These are phyloP conservation scores for Leccinum subgranulosum DNA, from an alignment of 768 basidiomycete genomes.

Conservation along the genomic window DNA sequence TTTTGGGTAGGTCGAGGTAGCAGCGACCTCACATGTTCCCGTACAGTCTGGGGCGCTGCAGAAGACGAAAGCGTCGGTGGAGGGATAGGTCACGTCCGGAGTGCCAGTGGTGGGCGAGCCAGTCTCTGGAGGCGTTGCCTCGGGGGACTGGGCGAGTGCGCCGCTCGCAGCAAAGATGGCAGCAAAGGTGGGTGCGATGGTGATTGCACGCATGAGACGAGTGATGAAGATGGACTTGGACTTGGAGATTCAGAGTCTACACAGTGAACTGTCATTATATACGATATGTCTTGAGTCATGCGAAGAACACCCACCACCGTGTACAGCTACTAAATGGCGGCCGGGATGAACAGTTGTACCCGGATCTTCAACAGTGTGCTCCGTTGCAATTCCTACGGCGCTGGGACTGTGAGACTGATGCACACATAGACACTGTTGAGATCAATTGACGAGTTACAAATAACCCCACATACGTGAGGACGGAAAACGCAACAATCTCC, in stretches of 20 bases:
- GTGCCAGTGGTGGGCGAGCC: background rate
- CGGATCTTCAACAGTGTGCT: background rate
- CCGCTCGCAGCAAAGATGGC: background rate
- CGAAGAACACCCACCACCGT: background rate
- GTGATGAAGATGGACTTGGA: background rate
- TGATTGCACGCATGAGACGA: background rate
- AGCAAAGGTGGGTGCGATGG: background rate
- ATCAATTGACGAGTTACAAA: background rate
- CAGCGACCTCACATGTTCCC: background rate
- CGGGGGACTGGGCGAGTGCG: background rate
- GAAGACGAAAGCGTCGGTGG: background rate
- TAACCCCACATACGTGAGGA: background rate
- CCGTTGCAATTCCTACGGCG: background rate
- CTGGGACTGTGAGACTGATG: background rate
- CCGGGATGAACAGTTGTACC: background rate
- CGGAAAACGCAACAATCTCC: background rate
- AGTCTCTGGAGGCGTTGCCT: background rate
- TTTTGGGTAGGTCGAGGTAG: background rate
- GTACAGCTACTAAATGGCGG: background rate
- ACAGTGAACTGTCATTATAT: background rate
- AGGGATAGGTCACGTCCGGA: background rate
- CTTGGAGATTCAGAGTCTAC: background rate
- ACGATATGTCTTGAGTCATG: background rate
- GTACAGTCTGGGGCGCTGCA: conserved; percentile 3
- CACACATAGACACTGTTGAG: background rate